Base-by-base conservation (phyloP, 2,329 filamentous ascomycete genomes). In the Nothophoma quercina region DNA sequence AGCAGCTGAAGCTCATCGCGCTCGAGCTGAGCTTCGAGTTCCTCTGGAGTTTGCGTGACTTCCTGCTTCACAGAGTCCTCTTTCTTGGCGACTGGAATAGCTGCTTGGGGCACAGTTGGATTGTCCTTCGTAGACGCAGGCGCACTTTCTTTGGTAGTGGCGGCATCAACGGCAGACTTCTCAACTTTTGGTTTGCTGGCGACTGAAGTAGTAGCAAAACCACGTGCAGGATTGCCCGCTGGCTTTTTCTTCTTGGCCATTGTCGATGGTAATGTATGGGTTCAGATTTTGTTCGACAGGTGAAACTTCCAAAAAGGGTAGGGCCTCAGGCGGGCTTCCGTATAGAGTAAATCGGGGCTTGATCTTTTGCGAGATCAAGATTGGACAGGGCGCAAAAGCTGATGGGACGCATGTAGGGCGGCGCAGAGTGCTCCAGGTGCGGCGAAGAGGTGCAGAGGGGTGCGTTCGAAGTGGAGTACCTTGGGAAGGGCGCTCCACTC, bases 231-330 rank as follows among this genome's bases (percentile, higher is more conserved):
- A 75, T 97, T 98, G 25, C 88, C 85, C 21, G 85, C 85, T 48
- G 89, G 83, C 83, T 97, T 98, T 81, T 91, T 96, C 79, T 97
- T 96, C 79, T 96, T 96, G 76, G 89, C 88, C 90, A 93, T 93
- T 61, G 58, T 67, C 60, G 62, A 58, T 35, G 55, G 62, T 22
- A 7, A 25, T 33, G 16, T 16, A 22, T 41, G 16, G 25, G 22
- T 34, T 39, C 36, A 46, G 44, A 57, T 12, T 44, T 42, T 45
- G 46, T 46, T 33, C 30, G 34, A 33, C 16, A 49, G 44, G 35
- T 50, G 34, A 51, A 43, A 50, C 50, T 41, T 62, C 54, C 57
- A 39, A 55, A 50, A 54, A 40, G 48, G 47, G 52, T 32, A 59
- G 40, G 32, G 23, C 41, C 39, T 67, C 55, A 64, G 58, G 59